Base-by-base conservation (phyloP, 2,329 filamentous ascomycete genomes). In the Pochonia chlamydosporia region DNA sequence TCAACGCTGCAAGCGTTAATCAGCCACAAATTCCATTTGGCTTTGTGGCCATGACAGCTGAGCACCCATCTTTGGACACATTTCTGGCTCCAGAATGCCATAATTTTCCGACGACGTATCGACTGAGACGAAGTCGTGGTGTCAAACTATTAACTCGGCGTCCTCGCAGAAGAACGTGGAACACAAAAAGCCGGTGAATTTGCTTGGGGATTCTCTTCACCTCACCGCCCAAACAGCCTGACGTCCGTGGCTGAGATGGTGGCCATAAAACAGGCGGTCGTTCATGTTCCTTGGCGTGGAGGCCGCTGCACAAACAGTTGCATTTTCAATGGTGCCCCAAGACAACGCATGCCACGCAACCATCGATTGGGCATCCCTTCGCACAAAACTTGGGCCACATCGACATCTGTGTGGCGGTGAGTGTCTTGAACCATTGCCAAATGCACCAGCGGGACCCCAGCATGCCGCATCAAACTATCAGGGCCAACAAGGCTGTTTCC, bases 361-460 rank as follows among this genome's bases (percentile, higher is more conserved):
- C 23, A 24, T 13, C 26, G 31, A 21, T 28, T 26, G 42, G 35
- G 23, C 46, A 20, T 11, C 6, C n/a, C 16, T 35, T 23, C 13
- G 35, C 41, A 24, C 25, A 25, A 16, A 28, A 30, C 44, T 10
- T 41, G n/a, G 30, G 39, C 30, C 21, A 39, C 40, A 40, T 14
- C 20, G 31, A 40, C 13, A n/a, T n/a, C n/a, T n/a, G 23, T 45
- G 20, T 16, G 33, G 43, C 43, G 43, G 43, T 45, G 43, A 45
- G 33, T 30, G 33, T 28, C 23, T 39, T 31, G 30, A 35, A 39
- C 25, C 35, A 23, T 23, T 11, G 9, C n/a, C n/a, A 20, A 39
- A 18, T 39, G 35, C 16, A 10, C 35, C 10, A 23, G 20, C 21
- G 20, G 18, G 20, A 23, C 18, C 35, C 20, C 13, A 21, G 35